These are phyloP conservation scores for Gossypium sturtianum DNA, from an alignment of 345 rosid species.

Conservation along the genomic window DNA sequence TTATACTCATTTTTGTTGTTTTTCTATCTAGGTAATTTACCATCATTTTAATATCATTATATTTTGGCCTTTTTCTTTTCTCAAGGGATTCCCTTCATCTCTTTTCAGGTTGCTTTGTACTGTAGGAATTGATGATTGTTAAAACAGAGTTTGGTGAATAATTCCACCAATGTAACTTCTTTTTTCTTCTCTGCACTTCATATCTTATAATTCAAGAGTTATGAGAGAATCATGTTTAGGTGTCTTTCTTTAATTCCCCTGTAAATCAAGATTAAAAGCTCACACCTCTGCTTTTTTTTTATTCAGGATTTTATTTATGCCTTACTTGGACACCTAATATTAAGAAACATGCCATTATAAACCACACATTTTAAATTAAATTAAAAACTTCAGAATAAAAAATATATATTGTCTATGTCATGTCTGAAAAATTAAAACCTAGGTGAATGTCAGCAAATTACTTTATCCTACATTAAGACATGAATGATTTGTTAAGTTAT, in stretches of 20 bases:
- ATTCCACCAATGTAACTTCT: neutral
- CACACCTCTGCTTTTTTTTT: too few species aligned
- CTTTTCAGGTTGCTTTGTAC: slow-evolving; percentile 23
- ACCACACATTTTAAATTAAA: too few species aligned
- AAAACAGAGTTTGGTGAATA: neutral
- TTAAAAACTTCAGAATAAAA: too few species aligned
- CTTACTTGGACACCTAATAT: too few species aligned
- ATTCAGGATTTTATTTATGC: too few species aligned
- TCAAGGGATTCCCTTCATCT: neutral
- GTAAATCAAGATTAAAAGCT: too few species aligned
- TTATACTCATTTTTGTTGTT: slow-evolving; percentile 55
- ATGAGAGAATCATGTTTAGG: too few species aligned
- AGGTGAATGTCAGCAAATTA: neutral
- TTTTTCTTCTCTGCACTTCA: neutral
- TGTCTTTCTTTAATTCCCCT: too few species aligned
- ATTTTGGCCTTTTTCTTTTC: neutral
- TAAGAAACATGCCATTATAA: too few species aligned
- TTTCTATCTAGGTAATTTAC: slow-evolving; percentile 52
- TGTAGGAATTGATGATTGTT: slow-evolving; percentile 3
- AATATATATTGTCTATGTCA: neutral
- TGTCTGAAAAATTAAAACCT: slow-evolving; percentile 11
- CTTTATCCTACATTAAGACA: slow-evolving; percentile 3
- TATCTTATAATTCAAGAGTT: too few species aligned
- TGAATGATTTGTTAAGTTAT: neutral
- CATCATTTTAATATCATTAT: neutral